Evolutionary conservation across 2,329 filamentous ascomycete species (phyloP).

Genomic region (Colletotrichum sublineola): DNA sequence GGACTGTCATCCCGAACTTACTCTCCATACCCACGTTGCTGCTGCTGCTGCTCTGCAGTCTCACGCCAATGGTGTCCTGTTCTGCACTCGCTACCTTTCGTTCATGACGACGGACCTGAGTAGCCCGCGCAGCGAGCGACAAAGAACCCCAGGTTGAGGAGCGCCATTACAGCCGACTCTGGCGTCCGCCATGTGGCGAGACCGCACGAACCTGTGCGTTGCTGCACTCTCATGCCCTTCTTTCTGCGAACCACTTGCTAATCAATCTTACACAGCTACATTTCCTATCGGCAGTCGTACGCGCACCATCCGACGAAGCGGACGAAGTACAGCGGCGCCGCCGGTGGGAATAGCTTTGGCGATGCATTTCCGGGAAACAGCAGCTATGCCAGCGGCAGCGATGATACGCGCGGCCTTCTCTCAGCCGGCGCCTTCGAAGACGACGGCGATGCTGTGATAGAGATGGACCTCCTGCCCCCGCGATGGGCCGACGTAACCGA

Average conservation of each 20-base stretch:
- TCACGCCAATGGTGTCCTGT: constrained; percentile 33
- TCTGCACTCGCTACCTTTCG: constrained; percentile 9
- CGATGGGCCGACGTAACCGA: constrained; percentile 97
- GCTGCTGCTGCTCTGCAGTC: background rate
- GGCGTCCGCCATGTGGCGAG: constrained; percentile 92
- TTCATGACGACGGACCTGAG: constrained; percentile 41
- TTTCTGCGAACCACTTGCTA: constrained; percentile 45
- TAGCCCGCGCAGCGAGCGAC: constrained; percentile 40
- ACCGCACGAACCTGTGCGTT: constrained; percentile 95
- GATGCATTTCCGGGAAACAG: constrained; percentile 67
- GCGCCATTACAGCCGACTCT: constrained; percentile 38
- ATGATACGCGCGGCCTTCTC: constrained; percentile 83
- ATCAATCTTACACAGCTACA: constrained; percentile 75
- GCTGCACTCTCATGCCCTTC: constrained; percentile 40
- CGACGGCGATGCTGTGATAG: constrained; percentile 94
- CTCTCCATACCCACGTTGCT: constrained; percentile 10
- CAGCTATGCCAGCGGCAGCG: constrained; percentile 56
- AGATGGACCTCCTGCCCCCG: constrained; percentile 96
- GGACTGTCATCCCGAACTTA: background rate
- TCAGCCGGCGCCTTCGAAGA: constrained; percentile 82
- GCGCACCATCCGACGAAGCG: constrained; percentile 93
- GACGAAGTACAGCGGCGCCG: constrained; percentile 72
- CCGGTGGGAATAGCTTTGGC: constrained; percentile 70
- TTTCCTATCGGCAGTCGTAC: constrained; percentile 99
- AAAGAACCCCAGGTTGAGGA: constrained; percentile 40